These are phyloP conservation scores for Yarrowia sp. DNA, from an alignment of 805 yeast species.

Conservation along the genomic window DNA sequence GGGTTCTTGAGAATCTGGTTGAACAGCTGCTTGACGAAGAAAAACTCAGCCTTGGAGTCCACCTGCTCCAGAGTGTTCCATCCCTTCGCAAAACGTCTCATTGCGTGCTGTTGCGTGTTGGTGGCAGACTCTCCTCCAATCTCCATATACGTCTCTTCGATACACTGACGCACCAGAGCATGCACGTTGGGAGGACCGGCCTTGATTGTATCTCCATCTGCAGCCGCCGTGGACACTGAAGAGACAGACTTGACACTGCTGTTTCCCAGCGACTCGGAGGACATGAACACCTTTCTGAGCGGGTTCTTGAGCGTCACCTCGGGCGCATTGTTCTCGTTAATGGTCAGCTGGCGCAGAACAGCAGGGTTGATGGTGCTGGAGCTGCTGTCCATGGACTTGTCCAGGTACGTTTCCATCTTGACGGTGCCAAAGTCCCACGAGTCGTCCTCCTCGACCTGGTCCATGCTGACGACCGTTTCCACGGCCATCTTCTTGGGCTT, in stretches of 20 bases:
- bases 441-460: constrained; percentile 45
- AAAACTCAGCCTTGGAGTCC: constrained; percentile 23
- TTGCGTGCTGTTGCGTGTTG: constrained; percentile 24
- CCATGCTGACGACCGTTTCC: constrained; percentile 24
- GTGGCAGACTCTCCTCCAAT: constrained; percentile 32
- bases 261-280: constrained; percentile 5
- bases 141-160: constrained; percentile 21
- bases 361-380: constrained; percentile 16
- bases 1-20: constrained; percentile 31
- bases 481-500: constrained; percentile 40
- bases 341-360: constrained; percentile 13
- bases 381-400: constrained; percentile 15
- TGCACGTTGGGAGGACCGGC: constrained; percentile 1
- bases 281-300: constrained; percentile 10
- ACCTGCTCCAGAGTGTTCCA: constrained; percentile 38
- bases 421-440: constrained; percentile 54
- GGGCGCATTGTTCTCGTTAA: constrained; percentile 3
- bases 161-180: constrained; percentile 12
- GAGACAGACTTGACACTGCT: not conserved
- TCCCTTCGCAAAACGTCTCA: constrained; percentile 22
- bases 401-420: constrained; percentile 40
- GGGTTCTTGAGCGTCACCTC: constrained; percentile 34
- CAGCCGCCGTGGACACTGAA: not conserved
- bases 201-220: not conserved
- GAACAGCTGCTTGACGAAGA: constrained; percentile 29